Conservation (phyloP, 352 stramenopile species). For the Globisporangium nagaii region DNA sequence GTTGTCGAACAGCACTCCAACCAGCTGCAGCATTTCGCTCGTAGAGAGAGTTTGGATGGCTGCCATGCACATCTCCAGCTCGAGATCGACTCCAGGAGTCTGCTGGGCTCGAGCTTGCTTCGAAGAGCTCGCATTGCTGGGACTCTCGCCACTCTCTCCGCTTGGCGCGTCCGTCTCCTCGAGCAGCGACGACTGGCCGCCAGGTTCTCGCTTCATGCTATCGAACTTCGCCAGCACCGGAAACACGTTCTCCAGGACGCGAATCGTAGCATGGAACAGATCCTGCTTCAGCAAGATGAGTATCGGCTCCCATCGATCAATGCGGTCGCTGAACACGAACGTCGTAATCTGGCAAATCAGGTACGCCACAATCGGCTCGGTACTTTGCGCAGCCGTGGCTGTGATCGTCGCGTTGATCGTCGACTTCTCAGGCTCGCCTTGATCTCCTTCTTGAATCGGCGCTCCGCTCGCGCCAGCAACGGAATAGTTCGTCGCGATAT, state of each 20-base stretch:
- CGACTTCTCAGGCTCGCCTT: constrained; percentile 5
- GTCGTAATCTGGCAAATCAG: constrained; percentile 60
- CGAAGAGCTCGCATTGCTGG: neutral
- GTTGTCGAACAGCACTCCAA: constrained; percentile 52
- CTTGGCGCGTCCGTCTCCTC: constrained; percentile 2
- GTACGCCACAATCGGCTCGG: constrained; percentile 83
- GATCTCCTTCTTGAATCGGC: constrained; percentile 19
- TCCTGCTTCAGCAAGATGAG: constrained; percentile 67
- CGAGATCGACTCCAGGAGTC: constrained; percentile 27
- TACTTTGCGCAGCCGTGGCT: constrained; percentile 46
- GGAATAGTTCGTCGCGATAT: neutral
- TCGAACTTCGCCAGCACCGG: constrained; percentile 59
- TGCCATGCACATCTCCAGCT: constrained; percentile 66
- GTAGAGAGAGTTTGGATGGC: constrained; percentile 63
- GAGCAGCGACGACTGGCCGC: constrained; percentile 8
- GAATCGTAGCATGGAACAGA: constrained; percentile 52
- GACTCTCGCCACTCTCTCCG: neutral
- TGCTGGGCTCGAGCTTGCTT: neutral
- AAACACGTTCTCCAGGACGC: constrained; percentile 71
- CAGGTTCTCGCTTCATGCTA: constrained; percentile 24
- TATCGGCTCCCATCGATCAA: constrained; percentile 82
- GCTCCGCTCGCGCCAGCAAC: constrained; percentile 21
- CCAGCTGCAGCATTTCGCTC: constrained; percentile 51
- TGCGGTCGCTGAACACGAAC: constrained; percentile 51
- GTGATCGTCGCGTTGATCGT: constrained; percentile 20